Evolutionary conservation across 768 basidiomycete species (phyloP), one percentile per base, ranked within the genome.

Genomic region (Xerocomellus amylosporus): DNA sequence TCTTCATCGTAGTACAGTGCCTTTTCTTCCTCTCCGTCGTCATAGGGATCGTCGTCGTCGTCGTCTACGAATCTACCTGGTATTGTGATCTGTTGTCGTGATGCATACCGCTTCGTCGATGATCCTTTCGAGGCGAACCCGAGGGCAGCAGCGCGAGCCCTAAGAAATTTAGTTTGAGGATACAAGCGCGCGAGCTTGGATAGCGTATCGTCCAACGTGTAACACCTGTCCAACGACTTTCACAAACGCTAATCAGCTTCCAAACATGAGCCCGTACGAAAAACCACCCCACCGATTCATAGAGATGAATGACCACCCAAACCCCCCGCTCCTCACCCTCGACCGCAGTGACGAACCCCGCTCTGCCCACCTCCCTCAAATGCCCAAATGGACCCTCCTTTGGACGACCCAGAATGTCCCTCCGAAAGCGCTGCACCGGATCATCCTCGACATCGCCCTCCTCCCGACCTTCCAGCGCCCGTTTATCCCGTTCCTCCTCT

Each of bases 221-320:
- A 85, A 65, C 91, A 93, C 46, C 91, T 77, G 45, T 89, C 86
- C 56, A 92, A 65, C 28, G 86, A 87, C 91, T 92, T 41, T 38
- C 20, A 46, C 26, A 37, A 30, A 58, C 13, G 34, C 15, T 2
- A 19, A 49, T 46, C 51, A 69, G 44, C 42, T 37, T 37, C 33
- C 19, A 9, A 17, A 42, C 24, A 7, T 37, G 10, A 34, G 15
- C 31, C 8, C 43, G 26, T 41, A 46, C 26, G 4, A 58, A 10
- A 31, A 19, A 39, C 2, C 17, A 19, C 75, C 86, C 61, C 70
- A 91, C 90, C 46, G 88, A 76, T 61, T 91, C 87, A 63, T 91
- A 93, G 7, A 93, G 75, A 69, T 93, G 91, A 20, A 93, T 76
- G n/a, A 93, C 84, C 12, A 93, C 88, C 87, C 88, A 93, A 14